Evolutionary conservation across 192 early-diverging fungal genomes (phyloP), one percentile per base, ranked within the genome.

Genomic region (Helicostylum pulchrum): DNA sequence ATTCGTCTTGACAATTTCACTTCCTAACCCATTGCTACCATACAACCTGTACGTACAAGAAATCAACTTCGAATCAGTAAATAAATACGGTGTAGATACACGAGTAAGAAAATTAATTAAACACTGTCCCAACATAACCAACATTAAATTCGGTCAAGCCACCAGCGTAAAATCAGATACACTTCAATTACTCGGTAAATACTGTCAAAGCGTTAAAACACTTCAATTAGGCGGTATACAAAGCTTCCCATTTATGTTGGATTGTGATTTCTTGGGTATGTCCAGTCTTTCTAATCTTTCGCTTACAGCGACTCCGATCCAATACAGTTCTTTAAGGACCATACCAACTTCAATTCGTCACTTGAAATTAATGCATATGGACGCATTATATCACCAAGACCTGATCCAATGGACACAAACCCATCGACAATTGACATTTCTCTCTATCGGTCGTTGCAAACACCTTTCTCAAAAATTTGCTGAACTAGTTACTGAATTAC

Each of bases 231-330:
- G 53, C 2, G 53, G 53, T 17, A 34, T 55, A 6, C 53, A 55
- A 32, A 34, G 53, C 7, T 55, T 34, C 31, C 53, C 53, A 8
- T 55, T 55, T 17, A 55, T 55, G 53, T 55, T 55, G 14, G 53
- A 55, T 55, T 55, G 53, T 36, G 53, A 55, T 34, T 55, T 55
- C 15, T 55, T 31, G 1, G 32, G 32, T 55, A 32, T 55, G 32
- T 17, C n/a, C 30, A 34, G n/a, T 7, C 53, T 55, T 55, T 30
- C 15, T n/a, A 23, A 32, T 17, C 17, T 55, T 12, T 34, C 53
- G 0, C 53, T 55, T 34, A 55, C 31, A n/a, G 17, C 53, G 3
- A 55, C 53, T 17, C 53, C 53, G 3, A 34, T 55, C 17, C 53
- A 55, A 55, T 30, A 23, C 1, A n/a, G 8, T n/a, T 55, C 53